Base-by-base conservation (phyloP, 768 basidiomycete genomes). In the Fibroporia radiculosa region DNA sequence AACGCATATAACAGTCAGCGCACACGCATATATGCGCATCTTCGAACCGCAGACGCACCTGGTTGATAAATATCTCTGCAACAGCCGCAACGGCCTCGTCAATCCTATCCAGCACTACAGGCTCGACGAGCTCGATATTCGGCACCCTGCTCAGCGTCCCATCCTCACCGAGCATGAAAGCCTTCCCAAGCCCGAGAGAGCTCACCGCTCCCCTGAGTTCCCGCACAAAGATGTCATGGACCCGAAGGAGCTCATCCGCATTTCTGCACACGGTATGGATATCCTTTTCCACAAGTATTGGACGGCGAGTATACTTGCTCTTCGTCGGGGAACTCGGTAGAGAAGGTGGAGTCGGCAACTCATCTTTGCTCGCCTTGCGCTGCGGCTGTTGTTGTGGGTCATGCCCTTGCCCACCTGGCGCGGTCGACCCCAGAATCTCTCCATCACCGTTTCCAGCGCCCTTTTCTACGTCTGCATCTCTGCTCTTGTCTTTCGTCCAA, bases 161-260 rank as follows among this genome's bases (percentile, higher is more conserved):
- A 13, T 8, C 27, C 18, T 38, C 28, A 11, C n/a, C 24, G 5
- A 31, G 24, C 12, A 44, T 43, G 24, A 58, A 51, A 24, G 47
- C 48, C 32, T 38, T 28, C 18, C 36, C 51, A 51, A 80, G 69
- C 5, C 81, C 81, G 8, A 78, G 66, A 8, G 75, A 73, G 18
- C 64, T 58, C 28, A 84, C 59, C 18, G 72, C 72, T 3, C 59
- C 58, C 27, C 68, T 62, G 33, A 90, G 70, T 50, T 75, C 74
- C 40, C 60, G 60, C n/a, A 80, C 69, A 34, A 91, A 78, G 7
- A 68, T 65, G 57, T 87, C 81, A 49, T 91, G 88, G 12, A 87
- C 62, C 20, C 69, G 64, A 42, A 91, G 69, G 19, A 91, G 66
- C 23, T 84, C 75, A 46, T 73, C 74, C 3, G 79, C 75, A 65